Evolutionary conservation across 2,329 filamentous ascomycete genomes (phyloP).

Genomic region (Aciculosporium take): DNA sequence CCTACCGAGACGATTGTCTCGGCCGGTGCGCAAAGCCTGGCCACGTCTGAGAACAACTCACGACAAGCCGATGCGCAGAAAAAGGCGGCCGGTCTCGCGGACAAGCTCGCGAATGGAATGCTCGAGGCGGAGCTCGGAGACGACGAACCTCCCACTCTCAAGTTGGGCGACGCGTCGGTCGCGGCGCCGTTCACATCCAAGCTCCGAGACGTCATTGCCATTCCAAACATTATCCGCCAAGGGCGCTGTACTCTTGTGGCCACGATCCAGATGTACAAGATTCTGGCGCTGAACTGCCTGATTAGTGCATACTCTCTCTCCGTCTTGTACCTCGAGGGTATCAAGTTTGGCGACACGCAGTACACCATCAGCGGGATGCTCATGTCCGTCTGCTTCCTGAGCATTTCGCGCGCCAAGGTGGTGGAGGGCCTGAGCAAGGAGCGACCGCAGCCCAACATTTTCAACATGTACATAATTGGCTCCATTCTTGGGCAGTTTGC

Average conservation of each 20-base stretch:
- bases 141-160: constrained; percentile 85
- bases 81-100: constrained; percentile 65
- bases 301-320: constrained; percentile 96
- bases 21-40: constrained; percentile 45
- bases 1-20: constrained; percentile 51
- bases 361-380: constrained; percentile 98
- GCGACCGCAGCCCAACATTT: constrained; percentile 94
- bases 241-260: constrained; percentile 94
- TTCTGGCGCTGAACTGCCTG: constrained; percentile 89
- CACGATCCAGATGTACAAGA: constrained; percentile 99
- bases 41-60: constrained; percentile 12
- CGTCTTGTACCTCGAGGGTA: constrained; percentile 91
- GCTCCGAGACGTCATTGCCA: constrained; percentile 87
- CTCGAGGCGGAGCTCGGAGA: constrained; percentile 82
- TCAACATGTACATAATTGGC: constrained; percentile 97
- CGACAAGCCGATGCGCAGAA: constrained; percentile 47
- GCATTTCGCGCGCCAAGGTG: constrained; percentile 91
- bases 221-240: constrained; percentile 96
- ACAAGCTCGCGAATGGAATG: constrained; percentile 75
- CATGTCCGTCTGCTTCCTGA: constrained; percentile 98
- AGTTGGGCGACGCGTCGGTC: constrained; percentile 92
- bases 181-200: constrained; percentile 97
- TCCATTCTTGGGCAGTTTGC: constrained; percentile 96
- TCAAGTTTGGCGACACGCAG: constrained; percentile 97
- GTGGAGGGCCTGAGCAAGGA: constrained; percentile 95